Evolutionary conservation across 345 rosid genomes (phyloP), one percentile per base, ranked within the genome.

Genomic region (Toxicodendron radicans): DNA sequence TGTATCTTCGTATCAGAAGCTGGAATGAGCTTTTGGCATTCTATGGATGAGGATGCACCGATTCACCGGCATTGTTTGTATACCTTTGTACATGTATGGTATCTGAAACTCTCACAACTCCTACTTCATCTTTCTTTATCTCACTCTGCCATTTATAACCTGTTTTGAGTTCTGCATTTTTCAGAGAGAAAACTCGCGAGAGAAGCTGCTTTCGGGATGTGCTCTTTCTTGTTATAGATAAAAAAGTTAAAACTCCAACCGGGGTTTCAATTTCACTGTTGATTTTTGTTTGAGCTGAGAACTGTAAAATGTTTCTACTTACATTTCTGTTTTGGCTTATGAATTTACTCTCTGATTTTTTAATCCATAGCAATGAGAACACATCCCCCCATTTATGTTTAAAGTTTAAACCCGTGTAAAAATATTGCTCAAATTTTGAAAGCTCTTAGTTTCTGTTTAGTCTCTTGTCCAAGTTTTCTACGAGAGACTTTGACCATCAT

Each of bases 61-160:
- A 68, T 72, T 61, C 74, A 69, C 57, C 75, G 16, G 77, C 49
- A 66, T 75, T 80, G 77, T 76, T 82, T 83, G 78, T 87, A 86
- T 83, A 77, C 87, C 75, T 48, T 72, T 92, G 98, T 91, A 92
- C 85, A 94, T 90, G 94, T 92, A 89, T 75, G 91, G 18, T 65
- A 48, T 59, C 35, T 45, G 32, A 58, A 72, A 16, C 20, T 62
- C 58, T 52, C 68, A 17, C 30, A 27, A 51, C 27, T 69, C 20
- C 3, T 33, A 33, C 1, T 61, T 27, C 51, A 45, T 59, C 18
- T 45, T 10, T 41, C 8, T 35, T 52, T 46, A 1, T 16, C 60
- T 56, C 1, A 63, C 32, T 54, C 14, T 35, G 8, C 4, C 13
- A 43, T 35, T 68, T 21, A 78, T 35, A 7, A 38, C 35, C 66